Evolutionary conservation across 164 flowering plant species (phyloP), one percentile per base, ranked within the genome.

Genomic region (Chimonanthus salicifolius): DNA sequence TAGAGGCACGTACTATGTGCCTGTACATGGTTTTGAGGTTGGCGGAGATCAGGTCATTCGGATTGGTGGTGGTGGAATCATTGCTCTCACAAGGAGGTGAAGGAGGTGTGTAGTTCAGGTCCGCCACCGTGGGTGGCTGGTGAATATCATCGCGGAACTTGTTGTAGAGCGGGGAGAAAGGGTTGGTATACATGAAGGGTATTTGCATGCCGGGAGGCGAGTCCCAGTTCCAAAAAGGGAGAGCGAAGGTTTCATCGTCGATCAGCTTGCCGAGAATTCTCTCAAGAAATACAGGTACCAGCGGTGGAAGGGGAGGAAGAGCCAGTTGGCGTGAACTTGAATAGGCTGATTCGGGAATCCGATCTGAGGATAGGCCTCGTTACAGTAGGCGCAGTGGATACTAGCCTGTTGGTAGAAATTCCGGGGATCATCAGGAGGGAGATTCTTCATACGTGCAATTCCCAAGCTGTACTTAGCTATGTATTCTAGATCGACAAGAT

Each of bases 1-100:
- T 72, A 49, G 63, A 50, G n/a, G 69, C 76, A 21, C 49, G 68
- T 0, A 71, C 73, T 0, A 77, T 75, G 44, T 69, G 33, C 5
- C 67, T 73, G 60, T 64, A 18, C 58, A 64, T 44, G 68, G 43
- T 64, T 5, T 43, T 64, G 68, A 64, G 47, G 15, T 64, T 64
- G 47, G 33, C 15, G 21, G 9, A n/a, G 3, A 64, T 64, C 47
- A 50, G 33, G 33, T 33, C 33, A 33, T 33, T 33, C 33, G 33
- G 33, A 33, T 33, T 33, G 33, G 33, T 33, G 33, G 33, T 33
- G 33, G 33, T 33, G 33, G 33, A 33, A 33, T 1, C 33, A 1
- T 33, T 33, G 33, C 33, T 33, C 33, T 33, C 33, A 33, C 33
- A 33, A 33, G 33, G 33, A 33, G 33, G 33, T 33, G 33, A 33